Conservation (phyloP, 1,284 basidiomycete genomes). For the Apiotrichum mycotoxinovorans region DNA sequence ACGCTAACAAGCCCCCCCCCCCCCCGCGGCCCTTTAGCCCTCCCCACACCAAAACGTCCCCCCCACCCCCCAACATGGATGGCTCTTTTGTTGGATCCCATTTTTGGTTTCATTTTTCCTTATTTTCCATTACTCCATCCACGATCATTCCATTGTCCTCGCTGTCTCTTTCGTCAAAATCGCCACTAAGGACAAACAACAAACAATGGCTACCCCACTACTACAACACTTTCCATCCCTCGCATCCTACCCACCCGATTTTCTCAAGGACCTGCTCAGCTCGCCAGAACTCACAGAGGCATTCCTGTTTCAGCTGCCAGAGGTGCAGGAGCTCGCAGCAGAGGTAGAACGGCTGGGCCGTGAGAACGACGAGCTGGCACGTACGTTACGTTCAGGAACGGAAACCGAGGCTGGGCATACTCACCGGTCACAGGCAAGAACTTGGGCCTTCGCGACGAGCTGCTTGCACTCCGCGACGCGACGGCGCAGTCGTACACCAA, state of each 20-base stretch:
- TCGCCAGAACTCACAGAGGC: conserved; percentile 83
- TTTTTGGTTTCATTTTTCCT: no score
- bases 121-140: not conserved
- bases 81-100: no score
- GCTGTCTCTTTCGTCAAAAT: no score
- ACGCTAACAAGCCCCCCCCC: no score
- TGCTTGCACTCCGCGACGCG: conserved; percentile 69
- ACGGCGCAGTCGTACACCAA: conserved; percentile 80
- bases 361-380: conserved; percentile 77
- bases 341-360: conserved; percentile 70
- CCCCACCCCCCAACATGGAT: no score
- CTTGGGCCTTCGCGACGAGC: conserved; percentile 65
- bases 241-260: conserved; percentile 37
- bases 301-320: conserved; percentile 70
- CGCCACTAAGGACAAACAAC: no score
- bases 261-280: conserved; percentile 74
- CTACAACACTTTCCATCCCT: conserved; percentile 48
- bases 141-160: not conserved
- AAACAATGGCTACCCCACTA: conserved; percentile 44
- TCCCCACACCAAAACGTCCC: no score
- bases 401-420: no score
- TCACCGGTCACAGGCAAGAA: conserved; percentile 60
- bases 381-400: conserved; percentile 59
- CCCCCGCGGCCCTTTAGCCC: no score
- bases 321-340: conserved; percentile 68